phyloP scores from a whole-genome alignment of 75 land plant species.

The Pseudotsuga menziesii region DNA sequence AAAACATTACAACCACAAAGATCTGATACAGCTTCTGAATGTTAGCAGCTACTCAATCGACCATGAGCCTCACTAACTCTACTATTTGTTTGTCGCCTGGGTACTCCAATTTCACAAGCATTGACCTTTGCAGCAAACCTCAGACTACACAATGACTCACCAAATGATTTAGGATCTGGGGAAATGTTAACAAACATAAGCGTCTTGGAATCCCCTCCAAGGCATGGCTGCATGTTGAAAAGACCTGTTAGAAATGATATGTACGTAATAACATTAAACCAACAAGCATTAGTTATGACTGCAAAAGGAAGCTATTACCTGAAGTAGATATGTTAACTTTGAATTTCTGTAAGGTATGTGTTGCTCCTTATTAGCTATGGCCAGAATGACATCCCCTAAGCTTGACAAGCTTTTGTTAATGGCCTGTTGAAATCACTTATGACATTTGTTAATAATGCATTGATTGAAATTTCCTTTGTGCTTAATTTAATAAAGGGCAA shows the following conservation, averaged over 20 bases:
- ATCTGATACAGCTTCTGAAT: too few relatives aligned
- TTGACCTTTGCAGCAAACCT: slow-evolving; percentile 43
- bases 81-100: slow-evolving; percentile 19
- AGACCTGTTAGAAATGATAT: neutral
- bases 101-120: slow-evolving; percentile 35
- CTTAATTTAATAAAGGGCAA: neutral
- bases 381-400: slow-evolving; percentile 31
- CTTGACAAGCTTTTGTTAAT: slow-evolving; percentile 35
- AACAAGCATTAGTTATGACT: neutral
- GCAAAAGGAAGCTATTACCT: slow-evolving; percentile 15
- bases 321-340: slow-evolving; percentile 30
- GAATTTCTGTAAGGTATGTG: slow-evolving; percentile 35
- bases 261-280: neutral
- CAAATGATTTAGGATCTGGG: slow-evolving; percentile 25
- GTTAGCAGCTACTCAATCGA: neutral
- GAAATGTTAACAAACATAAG: slow-evolving; percentile 40
- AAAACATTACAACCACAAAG: too few relatives aligned
- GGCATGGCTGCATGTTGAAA: slow-evolving; percentile 22
- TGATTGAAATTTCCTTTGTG: neutral
- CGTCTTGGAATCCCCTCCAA: slow-evolving; percentile 38
- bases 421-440: slow-evolving; percentile 13
- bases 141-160: slow-evolving; percentile 31
- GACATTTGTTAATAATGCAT: neutral
- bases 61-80: slow-evolving; percentile 11
- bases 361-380: slow-evolving; percentile 34